Base-by-base conservation (phyloP, 1,284 basidiomycete species). In the Apiotrichum montevideense region DNA sequence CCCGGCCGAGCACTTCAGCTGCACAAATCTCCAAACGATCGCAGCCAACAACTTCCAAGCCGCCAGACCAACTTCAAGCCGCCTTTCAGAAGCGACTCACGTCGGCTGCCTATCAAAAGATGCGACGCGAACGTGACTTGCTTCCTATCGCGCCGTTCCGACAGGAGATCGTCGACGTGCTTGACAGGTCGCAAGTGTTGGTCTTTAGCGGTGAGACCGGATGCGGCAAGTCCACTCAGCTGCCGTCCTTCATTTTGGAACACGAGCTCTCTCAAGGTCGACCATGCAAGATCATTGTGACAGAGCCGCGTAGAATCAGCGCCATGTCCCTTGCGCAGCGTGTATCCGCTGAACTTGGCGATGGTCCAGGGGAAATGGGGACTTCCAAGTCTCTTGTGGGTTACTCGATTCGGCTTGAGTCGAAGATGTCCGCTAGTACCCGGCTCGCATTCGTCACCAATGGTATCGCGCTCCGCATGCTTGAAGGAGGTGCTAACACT, bases 131-230 rank as follows among this genome's bases (percentile, higher is more conserved):
- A 68, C 84, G 94, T 43, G 85, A 87, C 56, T 78, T 75, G 10
- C 79, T 99, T 2, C 96, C 96, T 0, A 98, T 99, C 66, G 90
- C 93, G 10, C 79, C 82, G 14, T 94, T 91, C 77, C 84, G 91
- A 35, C 73, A 87, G 4, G 77, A 84, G 47, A 96, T 98, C 53
- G 78, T 90, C 21, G 79, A 84, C 5, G 82, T 83, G 0, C 77
- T 98, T 46, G 85, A 88, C 48, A 75, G 79, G n/a, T 85, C 86
- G 5, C 94, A 96, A 69, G 84, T 97, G 14, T 80, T 98, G 42
- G 93, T 98, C 0, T 80, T 99, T 1, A 95, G 92, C 67, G 96
- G 96, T 46, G 96, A 98, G 78, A 99, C 96, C 4, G 96, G 96
- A 66, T 99, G 92, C 68, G 96, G 95, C 13, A 99, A 99, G 78